A percentile compares a stretch with the other conserved stretches of the same genome.
Conservation (phyloP, 495 filamentous ascomycete genomes). For the Bombardia bombarda region DNA sequence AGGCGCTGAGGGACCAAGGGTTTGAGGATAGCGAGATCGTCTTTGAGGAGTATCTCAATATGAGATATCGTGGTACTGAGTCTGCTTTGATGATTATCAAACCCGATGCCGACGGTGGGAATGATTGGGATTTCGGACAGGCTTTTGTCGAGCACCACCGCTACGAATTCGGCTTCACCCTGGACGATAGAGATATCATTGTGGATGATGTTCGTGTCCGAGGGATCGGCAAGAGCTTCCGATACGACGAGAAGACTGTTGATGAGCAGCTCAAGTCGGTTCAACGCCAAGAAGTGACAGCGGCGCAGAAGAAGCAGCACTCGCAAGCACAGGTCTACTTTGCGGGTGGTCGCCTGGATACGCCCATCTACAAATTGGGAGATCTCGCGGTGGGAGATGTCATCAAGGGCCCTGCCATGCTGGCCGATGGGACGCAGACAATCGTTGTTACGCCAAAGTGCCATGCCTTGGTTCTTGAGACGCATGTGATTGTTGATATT, state of each 20-base stretch:
- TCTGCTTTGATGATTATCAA: slow-evolving; percentile 78
- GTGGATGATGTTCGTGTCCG: slow-evolving; percentile 87
- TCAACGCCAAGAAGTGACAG: slow-evolving; percentile 35
- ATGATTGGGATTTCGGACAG: slow-evolving; percentile 69
- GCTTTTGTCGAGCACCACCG: slow-evolving; percentile 83
- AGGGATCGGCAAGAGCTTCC: slow-evolving; percentile 81
- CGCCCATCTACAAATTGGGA: slow-evolving; percentile 77
- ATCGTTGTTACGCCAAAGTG: slow-evolving; percentile 83
- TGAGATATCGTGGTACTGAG: slow-evolving; percentile 82
- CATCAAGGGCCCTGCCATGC: slow-evolving; percentile 76
- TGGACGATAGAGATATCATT: slow-evolving; percentile 83
- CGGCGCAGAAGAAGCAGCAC: slow-evolving; percentile 50
- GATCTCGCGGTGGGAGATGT: slow-evolving; percentile 69
- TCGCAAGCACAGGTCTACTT: slow-evolving; percentile 57
- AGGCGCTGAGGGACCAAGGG: slow-evolving; percentile 61
- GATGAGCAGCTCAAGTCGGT: slow-evolving; percentile 68
- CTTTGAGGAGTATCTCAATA: slow-evolving; percentile 84
- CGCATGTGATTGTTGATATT: slow-evolving; percentile 66
- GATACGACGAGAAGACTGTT: slow-evolving; percentile 68
- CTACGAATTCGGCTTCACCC: slow-evolving; percentile 90
- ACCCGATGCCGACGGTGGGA: slow-evolving; percentile 49
- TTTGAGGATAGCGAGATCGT: slow-evolving; percentile 64
- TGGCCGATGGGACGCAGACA: slow-evolving; percentile 93
- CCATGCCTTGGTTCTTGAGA: slow-evolving; percentile 63
- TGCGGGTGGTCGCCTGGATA: slow-evolving; percentile 66